These are phyloP conservation scores for Teunomyces stri DNA, from an alignment of 805 yeast species.

Conservation along the genomic window DNA sequence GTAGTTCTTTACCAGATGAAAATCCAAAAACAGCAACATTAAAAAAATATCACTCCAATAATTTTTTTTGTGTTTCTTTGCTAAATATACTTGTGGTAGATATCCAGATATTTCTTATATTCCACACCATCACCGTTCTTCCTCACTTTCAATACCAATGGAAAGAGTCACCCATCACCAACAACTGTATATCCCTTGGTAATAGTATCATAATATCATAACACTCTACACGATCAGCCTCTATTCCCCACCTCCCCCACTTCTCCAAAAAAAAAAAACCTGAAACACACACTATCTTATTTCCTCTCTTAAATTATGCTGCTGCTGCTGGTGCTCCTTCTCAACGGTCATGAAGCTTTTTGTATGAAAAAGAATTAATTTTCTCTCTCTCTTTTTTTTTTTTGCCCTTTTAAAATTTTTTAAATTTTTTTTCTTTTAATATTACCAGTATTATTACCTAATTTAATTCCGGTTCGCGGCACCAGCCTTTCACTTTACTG, in stretches of 20 bases:
- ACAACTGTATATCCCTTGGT: no score
- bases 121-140: no score
- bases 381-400: not conserved
- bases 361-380: not conserved
- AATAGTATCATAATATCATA: no score
- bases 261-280: not conserved
- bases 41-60: not conserved
- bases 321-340: not conserved
- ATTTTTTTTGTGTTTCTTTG: not conserved
- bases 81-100: no score
- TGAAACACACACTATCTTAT: not conserved
- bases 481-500: not conserved
- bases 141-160: no score
- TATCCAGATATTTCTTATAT: not conserved
- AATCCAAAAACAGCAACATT: not conserved
- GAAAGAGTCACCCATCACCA: no score
- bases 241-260: no score
- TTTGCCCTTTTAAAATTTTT: not conserved
- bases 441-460: not conserved
- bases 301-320: not conserved
- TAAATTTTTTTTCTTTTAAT: not conserved
- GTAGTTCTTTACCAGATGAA: not conserved
- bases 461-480: slow-evolving; percentile 2
- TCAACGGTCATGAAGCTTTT: not conserved
- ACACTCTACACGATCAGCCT: no score